phyloP scores from a whole-genome alignment of 257 asterid species.

The Thymus mandschuricus region DNA sequence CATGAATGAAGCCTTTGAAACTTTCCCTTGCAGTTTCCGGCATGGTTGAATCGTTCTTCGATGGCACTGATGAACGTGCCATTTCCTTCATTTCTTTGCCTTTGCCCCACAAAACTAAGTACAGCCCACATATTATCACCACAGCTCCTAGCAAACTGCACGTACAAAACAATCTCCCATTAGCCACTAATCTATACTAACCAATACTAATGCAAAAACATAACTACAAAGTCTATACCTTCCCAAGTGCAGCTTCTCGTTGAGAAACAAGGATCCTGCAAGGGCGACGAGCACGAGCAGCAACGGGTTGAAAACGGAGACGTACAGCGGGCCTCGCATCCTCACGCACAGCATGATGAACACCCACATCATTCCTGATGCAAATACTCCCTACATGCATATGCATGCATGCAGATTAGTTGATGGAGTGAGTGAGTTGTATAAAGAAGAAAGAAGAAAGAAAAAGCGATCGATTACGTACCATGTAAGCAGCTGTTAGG shows the following conservation, averaged over 20 bases:
- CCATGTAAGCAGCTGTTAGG: slow-evolving; percentile 54
- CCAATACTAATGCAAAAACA: no score
- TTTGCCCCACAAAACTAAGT: slow-evolving; percentile 72
- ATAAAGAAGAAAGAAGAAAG: no score
- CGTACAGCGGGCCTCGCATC: slow-evolving; percentile 73
- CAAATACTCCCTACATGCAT: slow-evolving; percentile 52
- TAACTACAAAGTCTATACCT: slow-evolving; percentile 35
- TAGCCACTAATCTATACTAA: no score
- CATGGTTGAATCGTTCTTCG: slow-evolving; percentile 20
- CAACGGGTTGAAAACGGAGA: slow-evolving; percentile 69
- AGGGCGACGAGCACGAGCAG: slow-evolving; percentile 67
- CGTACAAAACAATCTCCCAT: no score
- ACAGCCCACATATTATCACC: slow-evolving; percentile 55
- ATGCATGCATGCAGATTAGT: no score
- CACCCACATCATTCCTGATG: slow-evolving; percentile 54
- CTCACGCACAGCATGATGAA: slow-evolving; percentile 54
- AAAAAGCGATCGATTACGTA: slow-evolving; percentile 12
- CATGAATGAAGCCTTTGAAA: slow-evolving; percentile 20
- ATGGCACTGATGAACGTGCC: slow-evolving; percentile 38
- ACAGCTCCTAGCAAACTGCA: slow-evolving; percentile 60
- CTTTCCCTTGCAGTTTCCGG: slow-evolving; percentile 22
- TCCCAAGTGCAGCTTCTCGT: slow-evolving; percentile 65
- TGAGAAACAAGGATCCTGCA: slow-evolving; percentile 55
- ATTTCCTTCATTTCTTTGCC: slow-evolving; percentile 53
- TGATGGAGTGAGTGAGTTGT: no score